phyloP scores from a whole-genome alignment of 2,329 filamentous ascomycete species.

The Stylonectria norvegica region DNA sequence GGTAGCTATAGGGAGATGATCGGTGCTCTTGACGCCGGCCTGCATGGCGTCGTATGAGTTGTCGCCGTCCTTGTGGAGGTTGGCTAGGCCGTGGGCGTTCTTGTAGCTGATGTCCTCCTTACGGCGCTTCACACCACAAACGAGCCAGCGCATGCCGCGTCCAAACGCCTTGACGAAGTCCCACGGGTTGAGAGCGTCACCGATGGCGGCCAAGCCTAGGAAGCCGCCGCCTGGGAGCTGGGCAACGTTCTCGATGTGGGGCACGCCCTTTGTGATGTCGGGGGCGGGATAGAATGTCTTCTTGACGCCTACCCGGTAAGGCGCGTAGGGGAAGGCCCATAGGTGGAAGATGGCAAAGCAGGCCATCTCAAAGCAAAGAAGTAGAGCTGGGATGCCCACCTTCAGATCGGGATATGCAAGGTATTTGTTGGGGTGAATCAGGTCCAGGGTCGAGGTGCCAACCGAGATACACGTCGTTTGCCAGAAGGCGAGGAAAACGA shows the following conservation, averaged over 20 bases:
- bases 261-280: constrained; percentile 38
- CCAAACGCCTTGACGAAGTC: constrained; percentile 79
- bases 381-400: constrained; percentile 72
- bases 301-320: constrained; percentile 54
- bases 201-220: constrained; percentile 61
- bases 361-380: constrained; percentile 83
- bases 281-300: constrained; percentile 46
- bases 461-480: constrained; percentile 57
- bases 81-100: not conserved
- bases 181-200: constrained; percentile 75
- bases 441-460: constrained; percentile 55
- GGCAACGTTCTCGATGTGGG: constrained; percentile 42
- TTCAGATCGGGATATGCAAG: constrained; percentile 73
- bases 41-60: constrained; percentile 24
- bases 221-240: constrained; percentile 60
- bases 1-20: not conserved
- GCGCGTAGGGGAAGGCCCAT: constrained; percentile 76
- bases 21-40: constrained; percentile 8
- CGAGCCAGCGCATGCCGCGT: constrained; percentile 75
- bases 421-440: constrained; percentile 57
- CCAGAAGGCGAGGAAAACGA: constrained; percentile 91
- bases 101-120: constrained; percentile 51
- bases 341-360: constrained; percentile 74
- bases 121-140: constrained; percentile 65
- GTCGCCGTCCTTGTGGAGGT: constrained; percentile 26